A percentile compares a stretch with the other conserved stretches of the same genome.
These are phyloP conservation scores for Ascochyta clinopodiicola DNA, from an alignment of 2,329 filamentous ascomycete species.

Conservation along the genomic window DNA sequence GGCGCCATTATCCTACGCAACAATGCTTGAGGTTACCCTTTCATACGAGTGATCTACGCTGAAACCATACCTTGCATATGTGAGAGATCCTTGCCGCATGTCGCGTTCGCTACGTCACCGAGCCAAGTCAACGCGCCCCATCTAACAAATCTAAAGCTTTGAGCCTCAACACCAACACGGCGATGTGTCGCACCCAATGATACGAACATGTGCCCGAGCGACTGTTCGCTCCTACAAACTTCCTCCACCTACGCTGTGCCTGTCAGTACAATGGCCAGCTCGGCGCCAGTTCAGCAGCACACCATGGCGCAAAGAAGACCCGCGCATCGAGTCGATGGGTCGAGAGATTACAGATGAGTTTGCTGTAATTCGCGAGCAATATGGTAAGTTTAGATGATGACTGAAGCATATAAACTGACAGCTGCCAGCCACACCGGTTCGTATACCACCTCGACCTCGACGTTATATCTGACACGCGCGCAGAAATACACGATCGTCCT, in stretches of 20 bases:
- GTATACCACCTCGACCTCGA: constrained; percentile 25
- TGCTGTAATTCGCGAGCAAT: constrained; percentile 63
- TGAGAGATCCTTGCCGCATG: constrained; percentile 13
- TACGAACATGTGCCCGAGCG: constrained; percentile 38
- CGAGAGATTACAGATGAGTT: constrained; percentile 66
- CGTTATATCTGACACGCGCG: constrained; percentile 10
- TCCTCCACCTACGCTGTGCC: not conserved
- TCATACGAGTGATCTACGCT: not conserved
- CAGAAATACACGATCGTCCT: constrained; percentile 65
- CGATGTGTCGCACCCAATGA: constrained; percentile 39
- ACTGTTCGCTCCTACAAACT: constrained; percentile 29
- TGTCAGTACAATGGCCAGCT: constrained; percentile 1
- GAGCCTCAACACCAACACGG: constrained; percentile 19
- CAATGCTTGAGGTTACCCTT: not conserved
- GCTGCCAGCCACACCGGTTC: constrained; percentile 43
- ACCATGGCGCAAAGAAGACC: constrained; percentile 49
- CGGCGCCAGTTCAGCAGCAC: constrained; percentile 33
- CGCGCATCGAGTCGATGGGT: constrained; percentile 59
- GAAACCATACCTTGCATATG: not conserved
- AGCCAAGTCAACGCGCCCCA: constrained; percentile 14
- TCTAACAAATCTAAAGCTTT: not conserved
- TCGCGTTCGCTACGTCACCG: constrained; percentile 32
- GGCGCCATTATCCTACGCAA: not conserved
- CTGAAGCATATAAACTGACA: constrained; percentile 19
- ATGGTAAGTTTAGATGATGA: constrained; percentile 52